These are phyloP conservation scores for Curvularia verruculosa DNA, from an alignment of 2,329 filamentous ascomycete species.

Conservation along the genomic window DNA sequence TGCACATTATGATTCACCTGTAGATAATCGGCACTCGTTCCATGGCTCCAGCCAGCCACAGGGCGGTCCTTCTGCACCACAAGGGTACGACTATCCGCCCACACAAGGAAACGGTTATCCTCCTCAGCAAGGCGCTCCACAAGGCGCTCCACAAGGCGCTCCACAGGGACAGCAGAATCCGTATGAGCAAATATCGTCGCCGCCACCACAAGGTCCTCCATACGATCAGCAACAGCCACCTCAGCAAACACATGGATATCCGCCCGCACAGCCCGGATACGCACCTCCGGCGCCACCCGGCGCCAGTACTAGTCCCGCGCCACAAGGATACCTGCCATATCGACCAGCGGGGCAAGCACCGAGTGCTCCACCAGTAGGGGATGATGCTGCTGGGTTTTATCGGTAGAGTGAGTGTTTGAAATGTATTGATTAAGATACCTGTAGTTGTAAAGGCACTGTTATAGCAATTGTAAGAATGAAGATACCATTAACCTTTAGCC, in stretches of 20 bases:
- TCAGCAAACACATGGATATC: slow-evolving; percentile 39
- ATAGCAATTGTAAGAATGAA: background rate
- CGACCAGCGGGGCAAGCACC: slow-evolving; percentile 43
- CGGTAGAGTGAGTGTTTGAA: slow-evolving; percentile 21
- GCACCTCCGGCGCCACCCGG: slow-evolving; percentile 41
- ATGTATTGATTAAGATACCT: background rate
- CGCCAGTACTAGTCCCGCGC: slow-evolving; percentile 31
- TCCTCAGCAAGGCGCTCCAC: slow-evolving; percentile 28
- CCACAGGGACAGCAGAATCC: slow-evolving; percentile 30
- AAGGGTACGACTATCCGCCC: slow-evolving; percentile 38
- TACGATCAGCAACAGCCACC: slow-evolving; percentile 36
- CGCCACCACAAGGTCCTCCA: slow-evolving; percentile 30
- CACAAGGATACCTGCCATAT: slow-evolving; percentile 42
- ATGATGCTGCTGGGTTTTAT: slow-evolving; percentile 39
- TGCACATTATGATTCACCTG: slow-evolving; percentile 54
- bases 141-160: slow-evolving; percentile 17
- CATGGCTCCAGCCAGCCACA: slow-evolving; percentile 31
- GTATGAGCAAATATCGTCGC: slow-evolving; percentile 38
- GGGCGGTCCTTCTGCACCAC: slow-evolving; percentile 35
- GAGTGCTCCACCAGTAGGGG: slow-evolving; percentile 39
- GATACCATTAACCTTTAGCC: background rate
- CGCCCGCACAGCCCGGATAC: slow-evolving; percentile 41
- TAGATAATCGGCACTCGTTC: slow-evolving; percentile 54
- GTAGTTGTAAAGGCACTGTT: slow-evolving; percentile 3
- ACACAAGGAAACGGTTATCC: slow-evolving; percentile 32